These are phyloP conservation scores for Gossypium australe DNA, from an alignment of 345 rosid species.

Conservation along the genomic window DNA sequence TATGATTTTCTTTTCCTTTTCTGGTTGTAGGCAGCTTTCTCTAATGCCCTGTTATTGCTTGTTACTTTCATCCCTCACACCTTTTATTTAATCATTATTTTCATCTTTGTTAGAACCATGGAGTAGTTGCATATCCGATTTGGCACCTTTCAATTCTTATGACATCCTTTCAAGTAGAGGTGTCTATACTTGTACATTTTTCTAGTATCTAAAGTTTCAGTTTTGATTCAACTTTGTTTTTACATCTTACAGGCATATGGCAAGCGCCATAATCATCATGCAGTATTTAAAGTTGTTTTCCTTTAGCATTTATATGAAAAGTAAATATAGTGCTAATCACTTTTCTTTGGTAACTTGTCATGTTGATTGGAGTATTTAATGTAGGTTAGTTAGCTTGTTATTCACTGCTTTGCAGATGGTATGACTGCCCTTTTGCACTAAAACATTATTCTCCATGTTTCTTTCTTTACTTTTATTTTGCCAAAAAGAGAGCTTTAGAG, in stretches of 20 bases:
- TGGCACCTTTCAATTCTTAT: neutral
- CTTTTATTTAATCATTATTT: neutral
- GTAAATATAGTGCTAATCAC: neutral
- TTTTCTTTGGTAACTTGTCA: neutral
- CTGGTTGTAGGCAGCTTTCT: neutral
- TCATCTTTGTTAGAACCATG: neutral
- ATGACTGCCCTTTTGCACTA: neutral
- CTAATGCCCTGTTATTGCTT: neutral
- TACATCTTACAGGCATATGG: neutral
- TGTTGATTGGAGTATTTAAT: neutral
- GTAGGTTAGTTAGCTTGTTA: neutral
- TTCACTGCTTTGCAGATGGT: neutral
- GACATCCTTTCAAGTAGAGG: neutral
- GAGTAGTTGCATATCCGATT: neutral
- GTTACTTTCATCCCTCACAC: neutral
- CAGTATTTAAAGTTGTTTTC: neutral
- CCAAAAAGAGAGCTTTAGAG: constrained; percentile 62
- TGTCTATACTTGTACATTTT: neutral
- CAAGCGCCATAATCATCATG: neutral
- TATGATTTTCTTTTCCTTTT: neutral
- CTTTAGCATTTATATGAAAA: neutral
- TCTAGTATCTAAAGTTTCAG: neutral
- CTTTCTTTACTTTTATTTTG: neutral
- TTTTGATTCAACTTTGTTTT: neutral
- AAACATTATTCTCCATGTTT: neutral